These are phyloP conservation scores for Coffea canephora DNA, from an alignment of 257 asterid genomes.

Conservation along the genomic window DNA sequence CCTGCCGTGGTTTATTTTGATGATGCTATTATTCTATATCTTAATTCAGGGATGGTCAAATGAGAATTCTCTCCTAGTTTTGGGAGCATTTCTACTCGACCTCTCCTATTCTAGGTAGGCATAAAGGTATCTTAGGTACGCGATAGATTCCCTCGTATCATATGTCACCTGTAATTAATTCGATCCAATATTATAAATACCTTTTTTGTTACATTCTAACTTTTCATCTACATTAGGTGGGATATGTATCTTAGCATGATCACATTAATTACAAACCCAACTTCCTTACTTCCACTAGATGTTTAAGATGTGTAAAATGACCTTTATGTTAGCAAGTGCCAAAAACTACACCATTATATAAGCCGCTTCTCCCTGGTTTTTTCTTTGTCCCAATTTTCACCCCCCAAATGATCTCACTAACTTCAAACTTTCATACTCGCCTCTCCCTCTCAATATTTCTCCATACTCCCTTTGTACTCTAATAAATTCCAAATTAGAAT, in stretches of 20 bases:
- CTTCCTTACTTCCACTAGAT: background rate
- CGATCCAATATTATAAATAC: too few species aligned
- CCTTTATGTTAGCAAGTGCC: background rate
- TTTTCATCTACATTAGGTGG: background rate
- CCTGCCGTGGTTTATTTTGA: too few species aligned
- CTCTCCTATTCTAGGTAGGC: too few species aligned
- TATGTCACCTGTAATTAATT: too few species aligned
- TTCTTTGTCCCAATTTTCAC: background rate
- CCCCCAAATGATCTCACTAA: background rate
- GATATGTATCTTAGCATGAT: background rate
- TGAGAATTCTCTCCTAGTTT: too few species aligned
- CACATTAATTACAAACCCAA: background rate
- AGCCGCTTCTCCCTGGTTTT: background rate
- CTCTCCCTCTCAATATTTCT: background rate
- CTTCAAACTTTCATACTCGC: background rate
- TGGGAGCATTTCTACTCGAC: too few species aligned
- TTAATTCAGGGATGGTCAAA: too few species aligned
- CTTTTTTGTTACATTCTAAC: too few species aligned
- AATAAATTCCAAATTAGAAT: background rate
- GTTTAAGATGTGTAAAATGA: background rate
- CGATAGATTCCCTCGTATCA: too few species aligned
- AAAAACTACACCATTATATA: background rate
- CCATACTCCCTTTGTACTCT: background rate
- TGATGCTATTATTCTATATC: too few species aligned
- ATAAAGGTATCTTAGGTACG: too few species aligned